A percentile compares a stretch with the other conserved stretches of the same genome.
Evolutionary conservation across 2,329 filamentous ascomycete genomes (phyloP).

Genomic region (Fragosphaeria purpurea): DNA sequence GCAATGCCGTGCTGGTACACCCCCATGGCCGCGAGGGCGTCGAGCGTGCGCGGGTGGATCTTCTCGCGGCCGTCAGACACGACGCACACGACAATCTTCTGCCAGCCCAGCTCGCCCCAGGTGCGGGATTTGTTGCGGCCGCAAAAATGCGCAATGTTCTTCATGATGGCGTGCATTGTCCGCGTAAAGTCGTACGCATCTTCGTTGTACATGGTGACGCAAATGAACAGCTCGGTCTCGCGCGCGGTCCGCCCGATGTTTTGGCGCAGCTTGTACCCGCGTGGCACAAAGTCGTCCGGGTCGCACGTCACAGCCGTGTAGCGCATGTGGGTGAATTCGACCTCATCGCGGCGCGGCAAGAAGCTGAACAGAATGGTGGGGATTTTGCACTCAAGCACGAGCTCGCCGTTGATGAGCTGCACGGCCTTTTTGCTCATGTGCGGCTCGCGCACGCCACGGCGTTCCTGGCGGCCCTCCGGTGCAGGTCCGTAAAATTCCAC

Average conservation of each 20-base stretch:
- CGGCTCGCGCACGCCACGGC: constrained; percentile 74
- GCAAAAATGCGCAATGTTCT: constrained; percentile 96
- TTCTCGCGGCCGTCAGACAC: constrained; percentile 85
- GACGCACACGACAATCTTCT: constrained; percentile 97
- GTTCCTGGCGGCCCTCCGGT: constrained; percentile 75
- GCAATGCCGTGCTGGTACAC: constrained; percentile 98
- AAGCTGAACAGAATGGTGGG: constrained; percentile 98
- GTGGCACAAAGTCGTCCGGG: constrained; percentile 78
- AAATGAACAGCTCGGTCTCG: constrained; percentile 92
- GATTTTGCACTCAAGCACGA: constrained; percentile 97
- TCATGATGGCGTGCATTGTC: constrained; percentile 98
- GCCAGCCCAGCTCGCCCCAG: constrained; percentile 95
- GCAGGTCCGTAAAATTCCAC: constrained; percentile 79
- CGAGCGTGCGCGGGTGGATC: constrained; percentile 86
- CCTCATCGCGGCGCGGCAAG: constrained; percentile 79
- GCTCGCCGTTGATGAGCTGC: constrained; percentile 90
- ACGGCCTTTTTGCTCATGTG: constrained; percentile 93
- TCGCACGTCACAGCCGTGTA: constrained; percentile 95
- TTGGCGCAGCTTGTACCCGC: constrained; percentile 85
- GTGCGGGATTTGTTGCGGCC: constrained; percentile 83
- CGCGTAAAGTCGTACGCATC: constrained; percentile 93
- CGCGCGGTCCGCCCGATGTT: constrained; percentile 84
- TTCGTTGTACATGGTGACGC: constrained; percentile 98
- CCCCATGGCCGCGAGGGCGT: constrained; percentile 90
- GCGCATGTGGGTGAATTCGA: constrained; percentile 93